Conservation (phyloP, 257 asterid species). For the Apocynum venetum region DNA sequence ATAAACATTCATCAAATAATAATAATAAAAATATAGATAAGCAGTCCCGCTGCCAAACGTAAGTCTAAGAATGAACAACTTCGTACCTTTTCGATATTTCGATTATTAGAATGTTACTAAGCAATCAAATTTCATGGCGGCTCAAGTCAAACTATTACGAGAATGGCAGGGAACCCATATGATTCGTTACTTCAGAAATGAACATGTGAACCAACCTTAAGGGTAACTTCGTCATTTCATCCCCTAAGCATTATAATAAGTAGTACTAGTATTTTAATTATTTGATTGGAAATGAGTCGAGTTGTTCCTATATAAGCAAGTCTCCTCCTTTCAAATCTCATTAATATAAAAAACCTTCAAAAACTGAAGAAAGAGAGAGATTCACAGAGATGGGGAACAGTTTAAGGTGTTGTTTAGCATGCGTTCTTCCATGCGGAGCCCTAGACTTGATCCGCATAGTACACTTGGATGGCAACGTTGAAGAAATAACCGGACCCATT, state of each 20-base stretch:
- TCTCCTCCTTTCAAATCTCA: slow-evolving; percentile 18
- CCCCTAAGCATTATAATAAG: no score
- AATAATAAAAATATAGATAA: not conserved
- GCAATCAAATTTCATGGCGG: not conserved
- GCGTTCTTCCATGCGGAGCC: slow-evolving; percentile 98
- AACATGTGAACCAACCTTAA: not conserved
- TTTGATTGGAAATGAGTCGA: not conserved
- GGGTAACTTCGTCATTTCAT: slow-evolving; percentile 16
- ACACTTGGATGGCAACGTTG: slow-evolving; percentile 72
- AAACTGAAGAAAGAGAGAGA: slow-evolving; percentile 4
- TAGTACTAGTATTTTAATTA: not conserved
- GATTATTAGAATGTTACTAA: no score
- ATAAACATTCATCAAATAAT: no score
- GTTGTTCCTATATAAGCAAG: slow-evolving; percentile 12
- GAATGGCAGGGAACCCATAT: not conserved
- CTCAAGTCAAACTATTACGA: not conserved
- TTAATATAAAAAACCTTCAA: slow-evolving; percentile 13
- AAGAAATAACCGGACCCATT: slow-evolving; percentile 67
- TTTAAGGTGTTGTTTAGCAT: slow-evolving; percentile 93
- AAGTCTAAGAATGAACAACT: not conserved
- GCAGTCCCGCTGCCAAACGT: not conserved
- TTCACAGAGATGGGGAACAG: slow-evolving; percentile 62
- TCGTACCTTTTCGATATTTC: no score
- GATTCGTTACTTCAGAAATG: not conserved
- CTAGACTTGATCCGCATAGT: slow-evolving; percentile 90